Evolutionary conservation across 805 yeast species (phyloP), one percentile per base, ranked within the genome.

Genomic region (Ogataea dorogensis): DNA sequence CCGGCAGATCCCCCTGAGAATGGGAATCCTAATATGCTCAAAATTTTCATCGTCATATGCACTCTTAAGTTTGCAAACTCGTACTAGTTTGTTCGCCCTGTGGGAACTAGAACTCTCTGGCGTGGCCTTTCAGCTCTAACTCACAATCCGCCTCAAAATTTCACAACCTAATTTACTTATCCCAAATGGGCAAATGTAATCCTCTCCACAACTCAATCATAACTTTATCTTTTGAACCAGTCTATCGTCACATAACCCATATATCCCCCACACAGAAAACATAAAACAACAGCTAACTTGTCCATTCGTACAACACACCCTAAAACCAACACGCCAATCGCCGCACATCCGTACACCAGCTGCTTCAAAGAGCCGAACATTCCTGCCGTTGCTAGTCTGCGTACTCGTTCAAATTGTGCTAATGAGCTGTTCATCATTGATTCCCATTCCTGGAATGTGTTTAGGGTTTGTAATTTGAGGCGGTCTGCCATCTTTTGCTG

Each of bases 221-320:
- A 7, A 27, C 29, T 20, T 15, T 15, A 17, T 12, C 22, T 15
- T 11, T 15, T 25, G 8, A 8, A 17, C 39, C 39, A 35, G 5
- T 29, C 21, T 12, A 30, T 14, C 7, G 35, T 36, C 13, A 22
- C 28, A 10, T 17, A 7, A 9, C 47, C 47, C 23, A 28, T 14
- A 26, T 43, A 43, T 7, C 33, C 11, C 5, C 47, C 47, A 7
- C 24, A 17, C n/a, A 29, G 7, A 31, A 43, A 43, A 3, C 36
- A 31, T n/a, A 34, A 7, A 7, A 37, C 11, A 15, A 28, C 35
- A 9, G 31, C 12, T 7, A 43, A 15, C 17, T 31, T 33, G 15
- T 40, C 40, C 15, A 40, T 26, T 15, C 14, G 25, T 9, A 40
- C 21, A 12, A 36, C 10, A 18, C 25, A 35, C 9, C 46, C 40